Evolutionary conservation across 345 rosid species (phyloP).

Genomic region (Eucalyptus cladocalyx): DNA sequence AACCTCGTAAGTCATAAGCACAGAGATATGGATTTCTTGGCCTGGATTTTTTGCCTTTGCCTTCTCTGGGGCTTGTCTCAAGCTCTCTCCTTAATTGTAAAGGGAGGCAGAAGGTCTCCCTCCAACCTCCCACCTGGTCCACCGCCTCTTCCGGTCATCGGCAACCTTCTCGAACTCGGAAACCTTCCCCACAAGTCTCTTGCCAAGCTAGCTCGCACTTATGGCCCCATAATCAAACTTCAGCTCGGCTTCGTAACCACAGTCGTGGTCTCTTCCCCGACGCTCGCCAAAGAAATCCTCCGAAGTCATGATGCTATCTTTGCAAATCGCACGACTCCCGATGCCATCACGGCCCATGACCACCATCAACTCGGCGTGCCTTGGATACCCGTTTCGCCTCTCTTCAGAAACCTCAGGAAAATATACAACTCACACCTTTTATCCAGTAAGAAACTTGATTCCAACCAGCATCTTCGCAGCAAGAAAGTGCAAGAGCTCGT

Average conservation of each 20-base stretch:
- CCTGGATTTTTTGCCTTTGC: not conserved
- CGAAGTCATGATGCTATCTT: not conserved
- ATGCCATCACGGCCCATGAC: not conserved
- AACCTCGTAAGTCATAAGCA: not conserved
- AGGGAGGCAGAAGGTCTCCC: not conserved
- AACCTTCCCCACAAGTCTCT: not conserved
- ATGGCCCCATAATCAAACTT: conserved; percentile 12
- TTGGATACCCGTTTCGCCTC: not conserved
- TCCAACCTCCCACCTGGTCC: not conserved
- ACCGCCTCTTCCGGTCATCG: not conserved
- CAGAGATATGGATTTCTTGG: not conserved
- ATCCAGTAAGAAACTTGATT: not conserved
- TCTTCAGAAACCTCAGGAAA: conserved; percentile 3
- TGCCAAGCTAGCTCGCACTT: not conserved
- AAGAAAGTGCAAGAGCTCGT: conserved; percentile 1
- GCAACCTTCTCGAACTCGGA: conserved; percentile 8
- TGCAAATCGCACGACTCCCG: not conserved
- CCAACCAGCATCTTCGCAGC: not conserved
- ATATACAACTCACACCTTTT: not conserved
- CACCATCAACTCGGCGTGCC: not conserved
- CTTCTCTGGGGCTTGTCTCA: not conserved
- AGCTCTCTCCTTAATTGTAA: not conserved
- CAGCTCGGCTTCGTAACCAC: conserved; percentile 3
- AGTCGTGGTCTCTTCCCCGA: not conserved
- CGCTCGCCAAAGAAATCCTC: conserved; percentile 2